Conservation (phyloP, 306 rosid genomes). For the Vachellia collinsii region DNA sequence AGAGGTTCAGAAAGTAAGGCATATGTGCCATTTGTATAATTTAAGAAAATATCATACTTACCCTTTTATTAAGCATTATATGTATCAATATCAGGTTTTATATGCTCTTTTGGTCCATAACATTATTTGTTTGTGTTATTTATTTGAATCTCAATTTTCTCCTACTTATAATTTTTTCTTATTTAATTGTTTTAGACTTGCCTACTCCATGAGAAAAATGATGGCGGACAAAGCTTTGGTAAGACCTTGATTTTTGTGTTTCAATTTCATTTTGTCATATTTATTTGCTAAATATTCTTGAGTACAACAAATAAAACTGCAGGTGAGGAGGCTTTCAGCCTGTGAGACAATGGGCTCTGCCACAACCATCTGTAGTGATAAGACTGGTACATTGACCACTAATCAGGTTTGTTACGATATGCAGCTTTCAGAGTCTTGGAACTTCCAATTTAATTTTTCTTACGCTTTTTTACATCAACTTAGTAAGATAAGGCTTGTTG, state of each 20-base stretch:
- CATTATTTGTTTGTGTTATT: background rate
- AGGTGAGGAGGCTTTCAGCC: constrained; percentile 99
- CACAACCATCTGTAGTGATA: constrained; percentile 95
- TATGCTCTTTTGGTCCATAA: constrained; percentile 1
- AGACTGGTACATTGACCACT: constrained; percentile 94
- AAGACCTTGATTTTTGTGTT: constrained; percentile 44
- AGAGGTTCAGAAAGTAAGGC: background rate
- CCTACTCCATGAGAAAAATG: constrained; percentile 99
- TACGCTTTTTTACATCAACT: constrained; percentile 8
- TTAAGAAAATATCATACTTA: background rate
- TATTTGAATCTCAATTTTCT: background rate
- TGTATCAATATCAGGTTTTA: background rate
- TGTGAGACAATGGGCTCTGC: constrained; percentile 99
- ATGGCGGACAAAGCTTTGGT: constrained; percentile 99
- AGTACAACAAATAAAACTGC: constrained; percentile 27
- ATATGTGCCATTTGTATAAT: constrained; percentile 22
- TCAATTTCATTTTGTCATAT: constrained; percentile 21
- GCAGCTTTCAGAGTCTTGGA: constrained; percentile 16
- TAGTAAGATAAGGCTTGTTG: background rate
- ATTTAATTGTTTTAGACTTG: constrained; percentile 62
- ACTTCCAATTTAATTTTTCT: constrained; percentile 22
- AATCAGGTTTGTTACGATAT: constrained; percentile 59
- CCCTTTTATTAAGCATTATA: constrained; percentile 22
- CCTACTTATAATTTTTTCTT: constrained; percentile 21
- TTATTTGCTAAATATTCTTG: constrained; percentile 8